Conservation (phyloP, 768 basidiomycete species). For the Hypholoma fasciculare region DNA sequence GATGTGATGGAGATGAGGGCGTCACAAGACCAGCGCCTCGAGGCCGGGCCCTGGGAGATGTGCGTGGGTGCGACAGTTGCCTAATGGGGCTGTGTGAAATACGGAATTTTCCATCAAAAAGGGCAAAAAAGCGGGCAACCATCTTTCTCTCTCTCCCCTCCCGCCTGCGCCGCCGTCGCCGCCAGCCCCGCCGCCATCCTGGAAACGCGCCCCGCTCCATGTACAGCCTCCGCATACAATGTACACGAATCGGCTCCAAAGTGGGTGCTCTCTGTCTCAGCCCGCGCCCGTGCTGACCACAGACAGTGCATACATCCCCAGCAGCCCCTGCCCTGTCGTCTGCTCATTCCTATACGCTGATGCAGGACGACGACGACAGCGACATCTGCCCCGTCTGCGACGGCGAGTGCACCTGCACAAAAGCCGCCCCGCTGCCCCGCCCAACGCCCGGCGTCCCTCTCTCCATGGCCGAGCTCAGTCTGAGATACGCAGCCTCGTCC, state of each 20-base stretch:
- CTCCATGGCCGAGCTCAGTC: conserved; percentile 38
- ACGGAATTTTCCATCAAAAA: conserved; percentile 7
- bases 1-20: not conserved
- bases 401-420: conserved; percentile 81
- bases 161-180: not conserved
- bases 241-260: conserved; percentile 39
- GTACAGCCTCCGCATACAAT: conserved; percentile 39
- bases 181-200: conserved; percentile 42
- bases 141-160: not conserved
- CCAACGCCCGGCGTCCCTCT: conserved; percentile 22
- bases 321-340: conserved; percentile 64
- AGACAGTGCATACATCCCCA: conserved; percentile 24
- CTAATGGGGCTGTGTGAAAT: conserved; percentile 2
- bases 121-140: not conserved
- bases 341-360: conserved; percentile 70
- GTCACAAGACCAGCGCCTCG: not conserved
- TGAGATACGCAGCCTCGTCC: conserved; percentile 31
- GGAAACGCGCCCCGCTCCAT: conserved; percentile 43
- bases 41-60: not conserved
- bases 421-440: conserved; percentile 23
- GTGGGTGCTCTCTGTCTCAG: conserved; percentile 24
- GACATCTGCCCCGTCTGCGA: conserved; percentile 92
- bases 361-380: conserved; percentile 77
- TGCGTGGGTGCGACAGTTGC: not conserved
- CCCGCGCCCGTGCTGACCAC: conserved; percentile 11